Evolutionary conservation across 1,284 basidiomycete genomes (phyloP).

Genomic region (Neotropicomus parvogracilis): DNA sequence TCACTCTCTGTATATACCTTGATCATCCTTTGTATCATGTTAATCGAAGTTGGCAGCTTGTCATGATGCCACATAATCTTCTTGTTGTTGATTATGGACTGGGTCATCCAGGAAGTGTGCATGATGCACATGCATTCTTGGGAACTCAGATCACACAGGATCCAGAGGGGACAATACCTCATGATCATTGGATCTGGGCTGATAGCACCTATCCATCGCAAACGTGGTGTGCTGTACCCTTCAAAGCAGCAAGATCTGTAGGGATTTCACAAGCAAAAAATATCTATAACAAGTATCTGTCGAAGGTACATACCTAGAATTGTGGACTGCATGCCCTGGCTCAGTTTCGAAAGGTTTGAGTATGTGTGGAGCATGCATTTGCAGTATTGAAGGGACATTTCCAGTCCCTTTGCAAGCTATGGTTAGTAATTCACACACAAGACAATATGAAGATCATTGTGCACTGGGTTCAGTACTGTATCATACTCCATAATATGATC

Average conservation of each 20-base stretch:
- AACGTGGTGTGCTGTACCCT: conserved; percentile 8
- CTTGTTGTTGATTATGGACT: conserved; percentile 9
- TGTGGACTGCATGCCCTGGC: too few relatives aligned
- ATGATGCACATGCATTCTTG: conserved; percentile 8
- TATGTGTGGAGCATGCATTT: conserved; percentile 1
- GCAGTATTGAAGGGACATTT: neutral
- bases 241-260: neutral
- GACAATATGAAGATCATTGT: neutral
- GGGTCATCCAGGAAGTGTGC: conserved; percentile 7
- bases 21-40: too few relatives aligned
- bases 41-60: too few relatives aligned
- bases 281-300: neutral
- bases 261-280: neutral
- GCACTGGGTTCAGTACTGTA: neutral
- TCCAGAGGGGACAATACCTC: neutral
- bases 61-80: conserved; percentile 7
- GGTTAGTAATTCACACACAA: neutral
- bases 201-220: conserved; percentile 1
- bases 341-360: too few relatives aligned
- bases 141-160: neutral
- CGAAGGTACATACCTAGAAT: neutral
- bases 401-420: conserved; percentile 1
- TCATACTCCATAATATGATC: neutral
- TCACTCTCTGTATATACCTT: too few relatives aligned
- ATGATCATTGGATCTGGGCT: conserved; percentile 9